These are phyloP conservation scores for Aristolochia fimbriata DNA, from an alignment of 164 flowering plant genomes.

Conservation along the genomic window DNA sequence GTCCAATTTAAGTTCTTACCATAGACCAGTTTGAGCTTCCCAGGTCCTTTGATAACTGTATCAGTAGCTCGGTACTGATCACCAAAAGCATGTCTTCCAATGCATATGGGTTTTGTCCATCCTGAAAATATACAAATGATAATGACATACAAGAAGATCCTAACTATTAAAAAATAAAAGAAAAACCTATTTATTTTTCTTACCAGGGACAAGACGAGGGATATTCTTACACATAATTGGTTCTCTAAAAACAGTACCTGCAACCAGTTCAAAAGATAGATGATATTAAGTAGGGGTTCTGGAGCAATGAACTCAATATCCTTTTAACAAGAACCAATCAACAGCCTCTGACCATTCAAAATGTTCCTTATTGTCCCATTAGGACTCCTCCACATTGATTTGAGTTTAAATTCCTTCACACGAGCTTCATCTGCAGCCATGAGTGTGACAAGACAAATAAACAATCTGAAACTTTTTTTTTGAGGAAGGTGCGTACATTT, in stretches of 20 bases:
- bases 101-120: conserved; percentile 98
- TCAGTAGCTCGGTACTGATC: conserved; percentile 96
- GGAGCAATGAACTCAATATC: neutral
- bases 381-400: conserved; percentile 96
- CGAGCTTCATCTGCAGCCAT: conserved; percentile 76
- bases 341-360: conserved; percentile 54
- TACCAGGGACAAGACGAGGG: conserved; percentile 92
- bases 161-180: conserved; percentile 1
- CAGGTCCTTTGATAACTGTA: conserved; percentile 80
- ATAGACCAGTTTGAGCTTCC: conserved; percentile 81
- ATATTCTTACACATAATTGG: conserved; percentile 91
- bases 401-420: conserved; percentile 67
- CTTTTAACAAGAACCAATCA: neutral
- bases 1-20: conserved; percentile 27
- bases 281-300: no score
- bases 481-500: no score
- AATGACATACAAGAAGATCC: neutral
- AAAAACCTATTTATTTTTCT: neutral
- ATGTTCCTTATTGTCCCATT: conserved; percentile 97
- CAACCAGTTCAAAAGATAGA: conserved; percentile 8
- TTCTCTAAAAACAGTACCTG: conserved; percentile 98
- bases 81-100: conserved; percentile 98
- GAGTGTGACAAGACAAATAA: neutral
- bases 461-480: neutral
- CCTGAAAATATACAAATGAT: conserved; percentile 28